Evolutionary conservation across 768 basidiomycete species (phyloP).

Genomic region (Pleurotus ostreatus): DNA sequence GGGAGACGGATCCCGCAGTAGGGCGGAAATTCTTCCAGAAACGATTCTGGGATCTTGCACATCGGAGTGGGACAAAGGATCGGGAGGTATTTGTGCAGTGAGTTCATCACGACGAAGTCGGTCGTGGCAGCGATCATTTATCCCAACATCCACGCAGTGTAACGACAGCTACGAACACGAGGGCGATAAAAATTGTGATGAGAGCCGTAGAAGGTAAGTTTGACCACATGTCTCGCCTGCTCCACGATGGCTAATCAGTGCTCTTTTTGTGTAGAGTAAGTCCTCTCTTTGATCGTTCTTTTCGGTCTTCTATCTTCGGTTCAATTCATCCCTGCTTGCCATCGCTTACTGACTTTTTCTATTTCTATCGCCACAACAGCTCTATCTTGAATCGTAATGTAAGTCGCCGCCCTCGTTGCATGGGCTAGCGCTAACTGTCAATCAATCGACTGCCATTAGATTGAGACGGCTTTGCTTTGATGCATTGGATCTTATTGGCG

Average conservation of each 20-base stretch:
- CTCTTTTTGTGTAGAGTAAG: constrained; percentile 69
- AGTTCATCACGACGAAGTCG: constrained; percentile 26
- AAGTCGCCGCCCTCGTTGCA: neutral
- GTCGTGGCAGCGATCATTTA: neutral
- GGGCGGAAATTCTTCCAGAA: constrained; percentile 90
- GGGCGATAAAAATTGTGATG: constrained; percentile 89
- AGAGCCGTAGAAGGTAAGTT: constrained; percentile 88
- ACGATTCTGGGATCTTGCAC: constrained; percentile 76
- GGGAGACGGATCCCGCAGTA: constrained; percentile 47
- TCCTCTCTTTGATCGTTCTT: constrained; percentile 10
- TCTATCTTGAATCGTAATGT: neutral
- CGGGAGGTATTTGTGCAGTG: constrained; percentile 94
- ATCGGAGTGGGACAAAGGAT: constrained; percentile 84
- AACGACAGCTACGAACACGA: constrained; percentile 90
- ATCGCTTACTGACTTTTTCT: neutral
- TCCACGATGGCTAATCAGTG: no score
- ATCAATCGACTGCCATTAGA: neutral
- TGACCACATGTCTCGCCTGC: neutral
- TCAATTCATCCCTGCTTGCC: neutral
- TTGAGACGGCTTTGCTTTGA: neutral
- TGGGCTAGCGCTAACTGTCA: neutral
- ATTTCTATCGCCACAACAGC: neutral
- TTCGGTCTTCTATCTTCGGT: neutral
- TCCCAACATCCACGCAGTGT: constrained; percentile 42
- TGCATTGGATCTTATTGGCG: neutral